A percentile compares a stretch with the other conserved stretches of the same genome.
Evolutionary conservation across 164 flowering plant species (phyloP).

Genomic region (Santalum album): DNA sequence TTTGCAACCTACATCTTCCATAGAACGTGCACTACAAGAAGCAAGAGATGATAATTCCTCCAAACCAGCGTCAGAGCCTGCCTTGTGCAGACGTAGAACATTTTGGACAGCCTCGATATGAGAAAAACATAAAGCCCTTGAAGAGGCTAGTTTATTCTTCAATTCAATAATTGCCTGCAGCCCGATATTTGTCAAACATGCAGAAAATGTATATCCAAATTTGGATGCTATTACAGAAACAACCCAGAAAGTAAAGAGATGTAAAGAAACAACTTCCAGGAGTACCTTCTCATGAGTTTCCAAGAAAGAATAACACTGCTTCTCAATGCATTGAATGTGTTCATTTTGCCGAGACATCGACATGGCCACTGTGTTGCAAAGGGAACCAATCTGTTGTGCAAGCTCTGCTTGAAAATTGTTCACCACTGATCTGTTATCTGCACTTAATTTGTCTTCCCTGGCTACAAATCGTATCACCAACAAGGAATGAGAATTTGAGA

Average conservation of each 20-base stretch:
- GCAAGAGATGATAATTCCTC: slow-evolving; percentile 65
- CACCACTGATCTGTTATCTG: slow-evolving; percentile 65
- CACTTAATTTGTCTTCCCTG: slow-evolving; percentile 74
- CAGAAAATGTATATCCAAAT: neutral
- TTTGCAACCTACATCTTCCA: slow-evolving; percentile 47
- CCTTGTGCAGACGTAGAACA: slow-evolving; percentile 80
- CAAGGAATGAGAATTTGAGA: too few relatives aligned
- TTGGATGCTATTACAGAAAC: neutral
- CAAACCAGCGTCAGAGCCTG: slow-evolving; percentile 55
- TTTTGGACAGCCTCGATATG: slow-evolving; percentile 87
- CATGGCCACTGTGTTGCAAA: slow-evolving; percentile 43
- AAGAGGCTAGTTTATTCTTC: slow-evolving; percentile 53
- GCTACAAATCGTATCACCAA: slow-evolving; percentile 24
- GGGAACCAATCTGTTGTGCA: slow-evolving; percentile 47
- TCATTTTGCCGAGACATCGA: slow-evolving; percentile 68
- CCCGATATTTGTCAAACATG: neutral
- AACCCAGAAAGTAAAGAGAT: neutral
- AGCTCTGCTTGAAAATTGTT: slow-evolving; percentile 53
- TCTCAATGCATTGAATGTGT: slow-evolving; percentile 61
- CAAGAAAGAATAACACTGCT: slow-evolving; percentile 49
- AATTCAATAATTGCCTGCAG: slow-evolving; percentile 50
- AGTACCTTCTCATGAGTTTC: slow-evolving; percentile 59
- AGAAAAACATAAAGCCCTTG: slow-evolving; percentile 54
- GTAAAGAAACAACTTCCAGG: neutral
- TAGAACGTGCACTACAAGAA: slow-evolving; percentile 36